Percentiles rank a stretch among this genome's conserved stretches.
phyloP scores from a whole-genome alignment of 2,329 filamentous ascomycete species.

The Alternaria dauci region DNA sequence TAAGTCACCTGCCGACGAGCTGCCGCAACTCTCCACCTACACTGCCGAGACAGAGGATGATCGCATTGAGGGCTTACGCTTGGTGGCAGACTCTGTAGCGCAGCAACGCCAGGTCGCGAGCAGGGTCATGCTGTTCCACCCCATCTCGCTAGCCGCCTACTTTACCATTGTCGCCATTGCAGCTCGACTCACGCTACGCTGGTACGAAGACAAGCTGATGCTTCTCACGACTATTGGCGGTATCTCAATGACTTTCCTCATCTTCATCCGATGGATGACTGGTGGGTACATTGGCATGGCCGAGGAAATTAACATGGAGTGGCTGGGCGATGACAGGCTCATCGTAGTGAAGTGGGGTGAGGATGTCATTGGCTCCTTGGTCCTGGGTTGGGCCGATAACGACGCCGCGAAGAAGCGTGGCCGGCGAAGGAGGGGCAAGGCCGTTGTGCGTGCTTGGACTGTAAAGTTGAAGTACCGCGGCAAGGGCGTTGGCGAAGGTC shows the following conservation, averaged over 20 bases:
- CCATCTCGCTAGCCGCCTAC: slow-evolving; percentile 49
- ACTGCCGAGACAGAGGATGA: slow-evolving; percentile 62
- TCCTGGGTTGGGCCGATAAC: slow-evolving; percentile 70
- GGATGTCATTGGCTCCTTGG: slow-evolving; percentile 74
- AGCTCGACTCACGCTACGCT: slow-evolving; percentile 52
- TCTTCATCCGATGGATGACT: slow-evolving; percentile 68
- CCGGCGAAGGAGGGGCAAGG: slow-evolving; percentile 66
- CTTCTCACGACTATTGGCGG: slow-evolving; percentile 67
- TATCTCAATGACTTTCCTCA: slow-evolving; percentile 69
- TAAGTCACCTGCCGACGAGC: slow-evolving; percentile 33
- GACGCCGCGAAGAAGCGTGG: slow-evolving; percentile 55
- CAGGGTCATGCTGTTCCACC: slow-evolving; percentile 60
- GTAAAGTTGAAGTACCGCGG: slow-evolving; percentile 73
- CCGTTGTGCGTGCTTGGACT: slow-evolving; percentile 83
- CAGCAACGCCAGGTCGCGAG: slow-evolving; percentile 79
- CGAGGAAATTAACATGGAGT: slow-evolving; percentile 68
- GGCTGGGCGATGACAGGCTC: slow-evolving; percentile 62
- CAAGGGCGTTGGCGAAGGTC: slow-evolving; percentile 73
- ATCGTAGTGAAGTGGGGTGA: slow-evolving; percentile 73
- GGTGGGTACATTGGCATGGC: slow-evolving; percentile 70
- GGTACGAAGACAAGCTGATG: slow-evolving; percentile 61
- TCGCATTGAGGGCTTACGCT: slow-evolving; percentile 71
- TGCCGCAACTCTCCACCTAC: slow-evolving; percentile 70
- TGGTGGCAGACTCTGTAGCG: slow-evolving; percentile 82
- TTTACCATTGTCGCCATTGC: slow-evolving; percentile 52